Evolutionary conservation across 768 basidiomycete genomes (phyloP), one percentile per base, ranked within the genome.

Genomic region (Xerocomus potaroensis): DNA sequence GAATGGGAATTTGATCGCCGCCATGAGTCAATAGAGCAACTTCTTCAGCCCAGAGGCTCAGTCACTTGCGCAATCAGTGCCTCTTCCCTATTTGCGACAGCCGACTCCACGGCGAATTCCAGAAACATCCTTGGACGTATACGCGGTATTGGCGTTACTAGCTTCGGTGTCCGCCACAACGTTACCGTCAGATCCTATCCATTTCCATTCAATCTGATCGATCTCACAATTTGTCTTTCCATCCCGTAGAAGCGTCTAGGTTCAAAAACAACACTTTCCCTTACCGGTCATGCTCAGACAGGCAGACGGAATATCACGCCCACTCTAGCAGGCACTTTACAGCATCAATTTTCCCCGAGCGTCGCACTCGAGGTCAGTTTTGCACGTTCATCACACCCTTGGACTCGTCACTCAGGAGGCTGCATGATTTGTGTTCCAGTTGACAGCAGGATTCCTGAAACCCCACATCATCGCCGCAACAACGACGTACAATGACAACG

Each of bases 301-400:
- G 51, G 54, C 26, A 11, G 55, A 41, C 51, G 49, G 41, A 52
- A 31, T 35, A 61, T 55, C 18, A 56, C 65, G 9, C 72, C 72
- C 14, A 76, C 74, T 47, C 60, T 92, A 31, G 60, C 79, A 21
- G 87, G 86, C 30, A 88, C 88, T 2, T 64, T 93, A 39, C 78
- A 76, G 47, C 84, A 91, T 63, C 86, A 89, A 56, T 81, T 80
- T 58, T 87, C 87, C 23, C 85, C 87, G 12, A 77, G 79, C 41
- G 57, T 81, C 47, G 62, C 64, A 35, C 67, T 74, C n/a, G 68
- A 74, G 64, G 80, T 75, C 61, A 52, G 47, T 37, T 49, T 42
- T 50, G 41, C 53, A 51, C 58, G 48, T 48, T 57, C 27, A 30
- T 27, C 47, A 56, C 44, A 43, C 51, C 43, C 32, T 52, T 50